Percentiles rank a stretch among this genome's conserved stretches.
phyloP scores from a whole-genome alignment of 768 basidiomycete species.

The Tulasnella sp. region DNA sequence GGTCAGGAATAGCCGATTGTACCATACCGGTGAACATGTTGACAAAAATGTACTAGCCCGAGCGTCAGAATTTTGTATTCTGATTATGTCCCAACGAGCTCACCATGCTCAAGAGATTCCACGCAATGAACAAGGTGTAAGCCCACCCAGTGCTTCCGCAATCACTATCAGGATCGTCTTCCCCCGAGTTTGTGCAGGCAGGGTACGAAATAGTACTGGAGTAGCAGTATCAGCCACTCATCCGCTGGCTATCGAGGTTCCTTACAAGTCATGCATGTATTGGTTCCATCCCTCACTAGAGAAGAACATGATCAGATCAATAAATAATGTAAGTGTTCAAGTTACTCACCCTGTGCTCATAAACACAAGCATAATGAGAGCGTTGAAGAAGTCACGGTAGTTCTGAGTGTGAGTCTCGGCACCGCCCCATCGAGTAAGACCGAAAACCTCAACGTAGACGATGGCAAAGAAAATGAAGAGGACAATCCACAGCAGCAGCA shows the following conservation, averaged over 20 bases:
- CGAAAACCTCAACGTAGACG: conserved; percentile 81
- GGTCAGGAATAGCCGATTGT: not conserved
- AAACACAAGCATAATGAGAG: conserved; percentile 82
- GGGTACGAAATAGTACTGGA: conserved; percentile 65
- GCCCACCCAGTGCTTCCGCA: conserved; percentile 82
- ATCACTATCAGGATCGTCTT: conserved; percentile 51
- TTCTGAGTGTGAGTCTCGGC: conserved; percentile 60
- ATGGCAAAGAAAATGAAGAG: conserved; percentile 89
- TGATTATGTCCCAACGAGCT: conserved; percentile 16
- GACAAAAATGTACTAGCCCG: conserved; percentile 75
- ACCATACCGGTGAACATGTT: conserved; percentile 83
- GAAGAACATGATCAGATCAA: not conserved
- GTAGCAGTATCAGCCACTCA: conserved; percentile 10
- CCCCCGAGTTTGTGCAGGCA: conserved; percentile 53
- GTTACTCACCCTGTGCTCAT: conserved; percentile 77
- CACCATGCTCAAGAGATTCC: conserved; percentile 95
- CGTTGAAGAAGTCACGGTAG: conserved; percentile 64
- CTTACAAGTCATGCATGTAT: conserved; percentile 95
- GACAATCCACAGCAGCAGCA: conserved; percentile 80
- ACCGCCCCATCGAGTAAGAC: conserved; percentile 73
- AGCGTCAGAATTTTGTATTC: not conserved
- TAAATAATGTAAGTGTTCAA: not conserved
- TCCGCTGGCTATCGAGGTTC: conserved; percentile 2
- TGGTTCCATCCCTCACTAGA: conserved; percentile 89
- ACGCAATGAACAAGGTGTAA: conserved; percentile 78